Percentiles rank a stretch among this genome's conserved stretches.
Evolutionary conservation across 441 rosid genomes (phyloP).

Genomic region (Syzygium malaccense): DNA sequence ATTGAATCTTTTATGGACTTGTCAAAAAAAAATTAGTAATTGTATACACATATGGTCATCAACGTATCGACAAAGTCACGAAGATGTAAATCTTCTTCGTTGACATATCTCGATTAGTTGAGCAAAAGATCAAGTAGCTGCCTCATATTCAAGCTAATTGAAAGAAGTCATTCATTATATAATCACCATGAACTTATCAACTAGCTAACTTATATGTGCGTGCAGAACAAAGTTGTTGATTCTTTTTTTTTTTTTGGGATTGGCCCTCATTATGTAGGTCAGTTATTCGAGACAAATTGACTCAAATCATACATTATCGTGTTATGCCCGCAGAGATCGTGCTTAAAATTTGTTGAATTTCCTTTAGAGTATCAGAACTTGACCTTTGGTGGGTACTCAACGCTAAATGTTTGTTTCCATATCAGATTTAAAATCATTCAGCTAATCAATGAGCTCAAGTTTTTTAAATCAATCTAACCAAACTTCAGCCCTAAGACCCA

Average conservation of each 20-base stretch:
- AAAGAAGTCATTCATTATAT: neutral
- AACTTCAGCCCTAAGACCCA: neutral
- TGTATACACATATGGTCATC: neutral
- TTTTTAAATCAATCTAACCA: neutral
- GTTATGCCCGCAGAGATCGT: neutral
- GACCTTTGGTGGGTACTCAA: neutral
- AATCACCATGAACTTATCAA: neutral
- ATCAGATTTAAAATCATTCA: neutral
- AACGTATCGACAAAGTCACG: neutral
- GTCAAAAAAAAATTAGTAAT: neutral
- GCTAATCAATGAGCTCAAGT: neutral
- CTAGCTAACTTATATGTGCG: neutral
- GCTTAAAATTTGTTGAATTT: neutral
- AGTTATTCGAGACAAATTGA: neutral
- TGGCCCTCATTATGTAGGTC: neutral
- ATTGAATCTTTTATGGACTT: neutral
- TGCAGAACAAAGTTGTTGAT: neutral
- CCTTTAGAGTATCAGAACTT: neutral
- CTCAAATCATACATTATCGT: neutral
- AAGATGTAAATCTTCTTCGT: neutral
- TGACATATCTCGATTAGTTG: neutral
- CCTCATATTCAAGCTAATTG: neutral
- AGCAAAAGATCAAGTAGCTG: neutral
- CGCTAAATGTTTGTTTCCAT: neutral
- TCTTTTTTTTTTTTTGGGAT: neutral